These are phyloP conservation scores for Penstemon barbatus DNA, from an alignment of 257 asterid genomes.

Conservation along the genomic window DNA sequence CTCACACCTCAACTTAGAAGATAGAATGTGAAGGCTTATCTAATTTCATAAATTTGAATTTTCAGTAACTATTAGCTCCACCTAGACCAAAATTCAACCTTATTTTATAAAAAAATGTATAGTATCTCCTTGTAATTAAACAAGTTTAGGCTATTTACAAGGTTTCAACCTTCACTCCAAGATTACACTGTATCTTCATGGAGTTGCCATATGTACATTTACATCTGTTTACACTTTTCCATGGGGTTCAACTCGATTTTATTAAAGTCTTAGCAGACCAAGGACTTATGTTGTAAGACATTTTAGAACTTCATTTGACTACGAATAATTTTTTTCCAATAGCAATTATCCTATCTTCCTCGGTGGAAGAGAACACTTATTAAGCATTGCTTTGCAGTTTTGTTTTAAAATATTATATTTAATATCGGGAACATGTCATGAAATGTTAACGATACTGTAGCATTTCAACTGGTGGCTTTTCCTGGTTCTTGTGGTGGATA, in stretches of 20 bases:
- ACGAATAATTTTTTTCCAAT: not conserved
- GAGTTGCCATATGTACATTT: not conserved
- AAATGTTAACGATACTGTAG: not conserved
- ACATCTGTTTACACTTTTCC: constrained; percentile 2
- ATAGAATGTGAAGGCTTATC: no score
- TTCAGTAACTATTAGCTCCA: no score
- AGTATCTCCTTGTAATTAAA: no score
- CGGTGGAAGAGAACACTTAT: not conserved
- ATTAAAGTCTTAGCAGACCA: not conserved
- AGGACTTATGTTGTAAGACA: not conserved
- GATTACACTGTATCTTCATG: no score
- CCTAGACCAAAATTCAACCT: no score
- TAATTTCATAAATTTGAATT: no score
- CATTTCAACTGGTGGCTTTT: not conserved
- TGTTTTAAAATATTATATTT: not conserved
- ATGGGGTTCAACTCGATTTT: constrained; percentile 11
- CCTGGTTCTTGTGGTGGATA: not conserved
- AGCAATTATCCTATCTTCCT: not conserved
- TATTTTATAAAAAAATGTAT: no score
- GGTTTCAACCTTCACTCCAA: no score
- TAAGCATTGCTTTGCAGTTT: not conserved
- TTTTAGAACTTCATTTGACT: constrained; percentile 7
- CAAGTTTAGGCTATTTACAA: no score
- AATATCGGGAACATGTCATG: not conserved
- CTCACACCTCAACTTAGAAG: no score